Percentiles rank a stretch among this genome's conserved stretches.
These are phyloP conservation scores for Syzygium jambos DNA, from an alignment of 345 rosid genomes.

Conservation along the genomic window DNA sequence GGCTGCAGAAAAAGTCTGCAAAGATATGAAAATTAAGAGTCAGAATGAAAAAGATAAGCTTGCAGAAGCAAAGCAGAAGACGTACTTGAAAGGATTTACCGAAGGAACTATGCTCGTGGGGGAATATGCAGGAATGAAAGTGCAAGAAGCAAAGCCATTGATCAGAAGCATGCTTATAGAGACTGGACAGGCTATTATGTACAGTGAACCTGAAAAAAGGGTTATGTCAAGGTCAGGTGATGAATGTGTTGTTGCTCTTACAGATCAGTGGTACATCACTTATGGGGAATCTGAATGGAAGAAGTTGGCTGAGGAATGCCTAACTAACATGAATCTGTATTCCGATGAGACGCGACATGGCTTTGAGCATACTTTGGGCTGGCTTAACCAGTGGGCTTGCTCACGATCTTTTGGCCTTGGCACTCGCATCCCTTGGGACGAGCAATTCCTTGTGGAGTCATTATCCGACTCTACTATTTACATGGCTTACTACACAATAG, in stretches of 20 bases:
- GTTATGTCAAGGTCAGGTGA: conserved; percentile 96
- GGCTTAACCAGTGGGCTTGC: conserved; percentile 99
- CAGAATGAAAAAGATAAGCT: conserved; percentile 90
- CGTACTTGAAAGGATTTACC: conserved; percentile 78
- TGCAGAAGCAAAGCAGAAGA: conserved; percentile 81
- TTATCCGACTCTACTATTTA: conserved; percentile 88
- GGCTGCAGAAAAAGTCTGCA: conserved; percentile 83
- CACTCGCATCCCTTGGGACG: conserved; percentile 93
- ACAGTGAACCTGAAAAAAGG: conserved; percentile 92
- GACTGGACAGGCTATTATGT: conserved; percentile 61
- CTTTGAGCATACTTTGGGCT: conserved; percentile 86
- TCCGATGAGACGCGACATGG: conserved; percentile 78
- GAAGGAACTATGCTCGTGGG: conserved; percentile 85
- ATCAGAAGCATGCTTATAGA: conserved; percentile 60
- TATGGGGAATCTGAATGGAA: conserved; percentile 89
- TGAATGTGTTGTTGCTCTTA: conserved; percentile 97
- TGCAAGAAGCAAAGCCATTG: conserved; percentile 77
- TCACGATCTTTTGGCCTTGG: conserved; percentile 99
- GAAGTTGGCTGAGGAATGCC: conserved; percentile 68
- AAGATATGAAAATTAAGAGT: conserved; percentile 74
- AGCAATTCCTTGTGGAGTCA: conserved; percentile 83
- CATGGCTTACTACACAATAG: conserved; percentile 90
- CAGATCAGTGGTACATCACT: conserved; percentile 95
- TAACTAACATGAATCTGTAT: conserved; percentile 68
- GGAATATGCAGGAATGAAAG: conserved; percentile 60